Conservation (phyloP, 768 basidiomycete genomes). For the Termitomyces bulborhizus region DNA sequence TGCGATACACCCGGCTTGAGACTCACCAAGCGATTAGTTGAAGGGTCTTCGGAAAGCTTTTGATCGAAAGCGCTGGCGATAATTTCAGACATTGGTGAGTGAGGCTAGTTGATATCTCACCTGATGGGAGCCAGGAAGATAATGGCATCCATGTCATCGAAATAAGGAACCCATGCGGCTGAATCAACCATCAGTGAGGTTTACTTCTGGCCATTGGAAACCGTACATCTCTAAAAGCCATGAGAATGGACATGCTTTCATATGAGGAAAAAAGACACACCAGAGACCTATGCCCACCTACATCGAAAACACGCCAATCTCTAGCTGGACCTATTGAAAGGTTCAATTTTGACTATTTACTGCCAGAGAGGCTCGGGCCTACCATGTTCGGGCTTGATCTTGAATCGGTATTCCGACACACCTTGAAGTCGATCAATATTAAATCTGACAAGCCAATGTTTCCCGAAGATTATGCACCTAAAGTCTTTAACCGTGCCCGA, state of each 20-base stretch:
- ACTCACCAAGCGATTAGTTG: conserved; percentile 53
- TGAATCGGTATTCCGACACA: conserved; percentile 67
- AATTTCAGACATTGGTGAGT: background rate
- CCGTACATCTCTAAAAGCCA: conserved; percentile 12
- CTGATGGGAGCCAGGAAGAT: conserved; percentile 68
- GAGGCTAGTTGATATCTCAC: conserved; percentile 15
- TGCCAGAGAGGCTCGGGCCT: conserved; percentile 9
- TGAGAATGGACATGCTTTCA: background rate
- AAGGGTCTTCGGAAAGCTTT: conserved; percentile 57
- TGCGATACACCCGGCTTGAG: background rate
- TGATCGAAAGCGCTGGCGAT: conserved; percentile 56
- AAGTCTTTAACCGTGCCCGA: conserved; percentile 62
- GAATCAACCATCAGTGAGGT: background rate
- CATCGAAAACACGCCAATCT: conserved; percentile 44
- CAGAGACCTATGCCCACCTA: conserved; percentile 62
- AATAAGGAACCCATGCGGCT: conserved; percentile 58
- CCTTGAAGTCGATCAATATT: conserved; percentile 25
- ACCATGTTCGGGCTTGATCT: conserved; percentile 38
- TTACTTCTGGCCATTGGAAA: background rate
- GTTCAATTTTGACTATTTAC: background rate
- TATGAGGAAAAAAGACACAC: conserved; percentile 30
- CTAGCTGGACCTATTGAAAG: conserved; percentile 18
- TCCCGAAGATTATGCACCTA: conserved; percentile 20
- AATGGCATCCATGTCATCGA: conserved; percentile 67
- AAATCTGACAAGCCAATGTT: background rate